A percentile compares a stretch with the other conserved stretches of the same genome.
Evolutionary conservation across 2,329 filamentous ascomycete genomes (phyloP).

Genomic region (Acephala macrosclerotiorum): DNA sequence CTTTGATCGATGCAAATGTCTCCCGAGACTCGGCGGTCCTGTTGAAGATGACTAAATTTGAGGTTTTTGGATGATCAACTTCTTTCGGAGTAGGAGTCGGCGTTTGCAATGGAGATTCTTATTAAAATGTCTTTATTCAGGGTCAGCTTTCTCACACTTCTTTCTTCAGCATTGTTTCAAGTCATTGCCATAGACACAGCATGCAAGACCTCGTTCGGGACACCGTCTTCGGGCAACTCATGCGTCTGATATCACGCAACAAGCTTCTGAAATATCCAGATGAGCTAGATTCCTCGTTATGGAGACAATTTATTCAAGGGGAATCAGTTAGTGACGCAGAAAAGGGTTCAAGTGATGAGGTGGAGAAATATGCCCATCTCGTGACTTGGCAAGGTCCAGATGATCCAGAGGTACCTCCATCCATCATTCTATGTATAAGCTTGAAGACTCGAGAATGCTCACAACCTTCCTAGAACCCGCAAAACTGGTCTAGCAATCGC

Average conservation of each 20-base stretch:
- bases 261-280: conserved; percentile 3
- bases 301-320: neutral
- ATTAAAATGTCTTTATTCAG: neutral
- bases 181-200: neutral
- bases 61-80: neutral
- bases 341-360: neutral
- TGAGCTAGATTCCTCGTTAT: neutral
- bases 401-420: neutral
- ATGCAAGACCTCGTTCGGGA: neutral
- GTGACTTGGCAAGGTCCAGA: neutral
- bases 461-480: neutral
- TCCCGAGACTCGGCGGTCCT: no score
- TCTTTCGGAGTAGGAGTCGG: neutral
- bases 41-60: no score
- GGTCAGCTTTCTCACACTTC: neutral
- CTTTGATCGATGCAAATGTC: neutral
- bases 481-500: neutral
- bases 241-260: neutral
- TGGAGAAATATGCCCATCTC: neutral
- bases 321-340: neutral
- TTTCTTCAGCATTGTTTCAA: neutral
- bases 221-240: neutral
- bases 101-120: neutral
- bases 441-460: neutral
- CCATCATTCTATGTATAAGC: neutral